Percentiles rank a stretch among this genome's conserved stretches.
Evolutionary conservation across 306 rosid genomes (phyloP).

Genomic region (Sicyos baderoa): DNA sequence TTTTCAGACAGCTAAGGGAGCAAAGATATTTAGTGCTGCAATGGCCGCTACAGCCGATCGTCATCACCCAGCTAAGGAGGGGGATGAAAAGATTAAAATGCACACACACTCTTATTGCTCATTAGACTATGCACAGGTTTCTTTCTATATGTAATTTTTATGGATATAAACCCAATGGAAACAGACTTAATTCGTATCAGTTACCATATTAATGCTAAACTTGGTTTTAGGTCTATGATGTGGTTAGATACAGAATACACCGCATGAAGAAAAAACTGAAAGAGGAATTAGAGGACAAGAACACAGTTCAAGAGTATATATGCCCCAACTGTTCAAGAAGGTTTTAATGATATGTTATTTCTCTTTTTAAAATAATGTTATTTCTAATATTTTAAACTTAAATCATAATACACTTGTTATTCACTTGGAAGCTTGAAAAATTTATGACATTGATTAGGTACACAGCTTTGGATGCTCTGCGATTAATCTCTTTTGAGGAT

Average conservation of each 20-base stretch:
- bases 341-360: slow-evolving; percentile 28
- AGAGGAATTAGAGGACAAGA: slow-evolving; percentile 96
- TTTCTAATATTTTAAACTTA: background rate
- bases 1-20: slow-evolving; percentile 85
- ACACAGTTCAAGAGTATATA: slow-evolving; percentile 83
- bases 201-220: slow-evolving; percentile 21
- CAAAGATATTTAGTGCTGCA: slow-evolving; percentile 83
- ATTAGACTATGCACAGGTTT: slow-evolving; percentile 75
- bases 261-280: slow-evolving; percentile 92
- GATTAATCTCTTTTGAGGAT: slow-evolving; percentile 75
- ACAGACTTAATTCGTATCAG: background rate
- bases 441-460: slow-evolving; percentile 37
- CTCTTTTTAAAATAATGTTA: background rate
- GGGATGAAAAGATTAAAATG: slow-evolving; percentile 86
- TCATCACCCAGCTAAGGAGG: slow-evolving; percentile 48
- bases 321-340: slow-evolving; percentile 83
- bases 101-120: slow-evolving; percentile 94
- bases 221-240: slow-evolving; percentile 72
- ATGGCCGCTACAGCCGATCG: slow-evolving; percentile 83
- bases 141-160: slow-evolving; percentile 20
- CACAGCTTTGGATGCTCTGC: slow-evolving; percentile 83
- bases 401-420: background rate
- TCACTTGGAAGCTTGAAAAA: background rate
- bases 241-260: slow-evolving; percentile 83
- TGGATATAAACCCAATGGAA: background rate